Evolutionary conservation across 1,139 yeast species (phyloP), one percentile per base, ranked within the genome.

Genomic region (Taiozyma sp.): DNA sequence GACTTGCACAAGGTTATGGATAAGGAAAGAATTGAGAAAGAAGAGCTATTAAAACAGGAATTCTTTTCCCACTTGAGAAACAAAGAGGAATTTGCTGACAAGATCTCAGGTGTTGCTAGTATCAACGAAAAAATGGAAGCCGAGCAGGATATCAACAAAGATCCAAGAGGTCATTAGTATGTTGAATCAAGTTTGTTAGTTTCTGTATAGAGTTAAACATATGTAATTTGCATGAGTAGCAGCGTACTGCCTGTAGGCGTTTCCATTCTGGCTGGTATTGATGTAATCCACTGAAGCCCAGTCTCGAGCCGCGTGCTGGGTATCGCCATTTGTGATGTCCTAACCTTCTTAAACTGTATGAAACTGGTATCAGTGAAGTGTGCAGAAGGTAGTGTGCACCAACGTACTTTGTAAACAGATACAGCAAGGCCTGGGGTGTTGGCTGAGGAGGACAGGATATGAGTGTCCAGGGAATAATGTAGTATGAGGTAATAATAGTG

Each of bases 1-100:
- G 73, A 79, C 63, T 73, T 81, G 62, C 81, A 80, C 59, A 64
- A 69, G 48, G 72, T 68, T 42, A 81, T 81, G 83, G 82, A 70
- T 54, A 55, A 61, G 45, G 81, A 77, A 63, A 61, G 54, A 34
- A 64, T 50, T 3, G 53, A 47, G 43, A 55, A 52, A 44, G 57
- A 57, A 45, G 53, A 53, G 41, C 48, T 45, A 45, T 7, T 55
- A 43, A 55, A 43, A 45, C 44, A 45, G 12, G 55, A 47, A 24
- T 54, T 48, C 49, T 13, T 56, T 38, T 50, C 46, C 5, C 48
- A 55, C 28, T 27, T 36, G 23, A 36, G 40, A 36, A 36, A 8
- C 22, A 36, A 16, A 10, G 27, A 19, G 10, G 16, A 40, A 14
- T n/a, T 19, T 27, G 34, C 23, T 36, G 44, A 43, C 38, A 46